phyloP scores from a whole-genome alignment of 768 basidiomycete species.

The Hortiboletus campestris region DNA sequence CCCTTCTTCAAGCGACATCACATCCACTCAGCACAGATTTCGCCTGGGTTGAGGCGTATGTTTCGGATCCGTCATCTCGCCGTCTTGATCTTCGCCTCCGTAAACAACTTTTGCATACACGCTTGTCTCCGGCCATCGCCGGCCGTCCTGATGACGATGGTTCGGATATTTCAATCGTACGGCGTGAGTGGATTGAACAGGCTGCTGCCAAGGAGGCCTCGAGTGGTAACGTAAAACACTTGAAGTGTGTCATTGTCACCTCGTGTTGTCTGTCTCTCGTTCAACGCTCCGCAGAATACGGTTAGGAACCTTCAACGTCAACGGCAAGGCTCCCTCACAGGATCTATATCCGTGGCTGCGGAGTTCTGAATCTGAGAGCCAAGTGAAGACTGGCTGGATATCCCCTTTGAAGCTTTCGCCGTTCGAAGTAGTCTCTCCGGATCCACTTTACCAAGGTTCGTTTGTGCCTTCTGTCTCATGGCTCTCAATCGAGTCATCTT shows the following conservation, averaged over 20 bases:
- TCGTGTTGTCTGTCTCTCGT: not conserved
- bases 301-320: slow-evolving; percentile 82
- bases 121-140: slow-evolving; percentile 59
- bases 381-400: slow-evolving; percentile 20
- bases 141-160: slow-evolving; percentile 62
- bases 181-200: slow-evolving; percentile 62
- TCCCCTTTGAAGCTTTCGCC: slow-evolving; percentile 41
- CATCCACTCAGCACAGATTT: slow-evolving; percentile 11
- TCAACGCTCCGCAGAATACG: slow-evolving; percentile 47
- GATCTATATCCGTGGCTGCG: slow-evolving; percentile 69
- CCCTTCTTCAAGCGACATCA: slow-evolving; percentile 10
- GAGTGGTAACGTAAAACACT: slow-evolving; percentile 16
- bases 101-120: slow-evolving; percentile 46
- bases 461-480: not conserved
- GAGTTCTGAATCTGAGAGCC: slow-evolving; percentile 9
- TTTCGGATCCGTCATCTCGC: slow-evolving; percentile 4
- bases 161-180: slow-evolving; percentile 54
- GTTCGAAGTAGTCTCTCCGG: slow-evolving; percentile 21
- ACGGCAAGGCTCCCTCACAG: slow-evolving; percentile 71
- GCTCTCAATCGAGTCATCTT: not conserved
- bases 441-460: slow-evolving; percentile 26
- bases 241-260: slow-evolving; percentile 19
- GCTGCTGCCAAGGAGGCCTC: slow-evolving; percentile 37
- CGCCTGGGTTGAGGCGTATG: slow-evolving; percentile 18
- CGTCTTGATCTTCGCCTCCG: slow-evolving; percentile 50